Base-by-base conservation (phyloP, 2,329 filamentous ascomycete genomes). In the Fusarium hostae region DNA sequence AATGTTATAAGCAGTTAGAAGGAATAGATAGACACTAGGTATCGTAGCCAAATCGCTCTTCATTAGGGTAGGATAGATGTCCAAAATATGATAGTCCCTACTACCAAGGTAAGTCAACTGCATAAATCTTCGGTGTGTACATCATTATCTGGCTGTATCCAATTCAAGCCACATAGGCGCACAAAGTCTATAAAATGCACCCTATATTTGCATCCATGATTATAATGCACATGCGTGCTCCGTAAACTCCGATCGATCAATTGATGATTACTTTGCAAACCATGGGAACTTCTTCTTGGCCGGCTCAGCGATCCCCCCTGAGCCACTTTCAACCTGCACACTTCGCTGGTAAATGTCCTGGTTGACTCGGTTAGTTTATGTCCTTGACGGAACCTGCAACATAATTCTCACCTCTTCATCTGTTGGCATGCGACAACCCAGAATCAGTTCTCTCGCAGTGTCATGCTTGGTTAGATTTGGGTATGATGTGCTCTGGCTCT, bases 401-500 rank as follows among this genome's bases (percentile, higher is more conserved):
- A n/a, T 3, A 28, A 20, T 16, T 83, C 91, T 83, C 82, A 97
- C 95, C 84, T 98, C 95, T 75, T 97, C 94, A 82, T 97, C 94
- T 60, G 90, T 92, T 47, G 90, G 86, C 83, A 98, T 92, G 77
- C 91, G 90, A 73, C 93, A 92, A 77, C 97, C 94, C 71, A 98
- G 82, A 61, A 98, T 90, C 76, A 97, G 81, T 75, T 93, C 90
- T 75, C 91, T 87, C 8, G 93, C 89, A 58, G 88, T 86, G 65
- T 95, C 91, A 75, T 92, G 91, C 76, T 87, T 90, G 37, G 85
- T 84, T 68, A 95, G 84, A 68, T 91, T 92, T 30, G 90, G 88
- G 76, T 98, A 98, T 9, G 94, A 91, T 52, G 90, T 90, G 59
- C 93, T 92, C 81, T 98, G 95, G 77, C 95, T 97, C 82, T 91